These are phyloP conservation scores for Aspergillus aculeatinus DNA, from an alignment of 2,329 filamentous ascomycete genomes.

Conservation along the genomic window DNA sequence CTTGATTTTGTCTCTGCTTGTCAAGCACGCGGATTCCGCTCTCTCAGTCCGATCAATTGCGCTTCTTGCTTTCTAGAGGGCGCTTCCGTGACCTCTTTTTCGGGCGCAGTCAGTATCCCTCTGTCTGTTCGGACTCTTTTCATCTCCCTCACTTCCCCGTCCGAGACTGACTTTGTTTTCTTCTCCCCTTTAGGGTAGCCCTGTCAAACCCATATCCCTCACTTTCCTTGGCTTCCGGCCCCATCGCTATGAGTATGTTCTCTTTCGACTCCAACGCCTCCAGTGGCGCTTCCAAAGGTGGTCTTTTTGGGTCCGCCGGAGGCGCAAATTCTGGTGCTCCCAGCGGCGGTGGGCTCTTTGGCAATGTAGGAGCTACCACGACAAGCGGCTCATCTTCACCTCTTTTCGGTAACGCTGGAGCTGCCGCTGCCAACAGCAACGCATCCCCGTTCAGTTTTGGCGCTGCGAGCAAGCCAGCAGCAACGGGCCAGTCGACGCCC, in stretches of 20 bases:
- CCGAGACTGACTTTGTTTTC: constrained; percentile 16
- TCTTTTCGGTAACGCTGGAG: constrained; percentile 20
- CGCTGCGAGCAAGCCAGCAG: constrained; percentile 25
- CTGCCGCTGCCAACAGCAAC: constrained; percentile 20
- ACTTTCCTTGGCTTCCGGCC: neutral
- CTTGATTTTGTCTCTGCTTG: constrained; percentile 7
- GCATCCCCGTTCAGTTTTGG: constrained; percentile 38
- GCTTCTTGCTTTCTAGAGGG: neutral
- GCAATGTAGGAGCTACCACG: constrained; percentile 40
- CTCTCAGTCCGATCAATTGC: constrained; percentile 8
- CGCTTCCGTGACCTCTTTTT: constrained; percentile 1
- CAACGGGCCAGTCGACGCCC: constrained; percentile 25
- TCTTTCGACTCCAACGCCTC: constrained; percentile 40
- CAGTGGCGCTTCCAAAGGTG: constrained; percentile 33
- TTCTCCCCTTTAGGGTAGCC: constrained; percentile 23
- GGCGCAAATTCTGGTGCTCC: constrained; percentile 25
- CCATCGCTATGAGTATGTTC: constrained; percentile 34
- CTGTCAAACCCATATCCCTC: constrained; percentile 23
- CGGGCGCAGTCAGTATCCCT: constrained; percentile 26
- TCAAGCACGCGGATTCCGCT: neutral
- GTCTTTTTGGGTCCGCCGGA: constrained; percentile 35
- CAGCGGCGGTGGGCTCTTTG: constrained; percentile 39
- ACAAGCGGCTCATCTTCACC: constrained; percentile 33
- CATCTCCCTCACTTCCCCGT: neutral
- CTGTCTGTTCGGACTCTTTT: constrained; percentile 1